Base-by-base conservation (phyloP, 2,329 filamentous ascomycete genomes). In the Ophiocordyceps australis region DNA sequence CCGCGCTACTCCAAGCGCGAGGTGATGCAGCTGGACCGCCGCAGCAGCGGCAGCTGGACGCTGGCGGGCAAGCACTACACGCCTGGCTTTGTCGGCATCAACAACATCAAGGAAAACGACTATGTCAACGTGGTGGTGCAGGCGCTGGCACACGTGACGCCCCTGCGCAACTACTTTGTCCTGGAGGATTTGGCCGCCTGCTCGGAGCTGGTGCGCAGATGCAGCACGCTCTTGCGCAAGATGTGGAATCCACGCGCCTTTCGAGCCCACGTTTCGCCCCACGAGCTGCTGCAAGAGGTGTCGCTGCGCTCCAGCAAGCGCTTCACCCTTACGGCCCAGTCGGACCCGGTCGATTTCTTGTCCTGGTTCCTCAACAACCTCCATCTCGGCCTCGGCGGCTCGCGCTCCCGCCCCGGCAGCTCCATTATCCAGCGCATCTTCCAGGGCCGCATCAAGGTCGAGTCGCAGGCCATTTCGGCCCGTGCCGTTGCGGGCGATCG, bases 61-160 rank as follows among this genome's bases (percentile, higher is more conserved):
- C 62, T 95, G 22, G 62, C 63, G 25, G 82, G 82, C 34, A 80
- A 77, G 50, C 72, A 78, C 46, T 98, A 98, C 53, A 75, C 75
- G 36, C 89, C 89, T 13, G 86, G 89, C 5, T 98, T 85, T 46
- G 82, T 98, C 32, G 89, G 89, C 37, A 91, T 98, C 80, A 98
- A 98, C 63, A 98, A 98, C 54, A 94, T 98, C 62, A 98, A 98
- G 52, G 82, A 89, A 30, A 98, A 98, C 54, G 89, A 98, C 57
- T 98, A 98, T 55, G 66, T 95, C 44, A 98, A 98, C 46, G 86
- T 93, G 15, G 69, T 94, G 4, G 76, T 92, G 25, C 89, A 98
- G 50, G 76, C 85, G 6, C 64, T 98, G 20, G 75, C 86, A 3
- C 89, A 98, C 50, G 82, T 95, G 15, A 60, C 74, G 13, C 86